These are phyloP conservation scores for Hypomontagnella monticulosa DNA, from an alignment of 495 filamentous ascomycete genomes.

Conservation along the genomic window DNA sequence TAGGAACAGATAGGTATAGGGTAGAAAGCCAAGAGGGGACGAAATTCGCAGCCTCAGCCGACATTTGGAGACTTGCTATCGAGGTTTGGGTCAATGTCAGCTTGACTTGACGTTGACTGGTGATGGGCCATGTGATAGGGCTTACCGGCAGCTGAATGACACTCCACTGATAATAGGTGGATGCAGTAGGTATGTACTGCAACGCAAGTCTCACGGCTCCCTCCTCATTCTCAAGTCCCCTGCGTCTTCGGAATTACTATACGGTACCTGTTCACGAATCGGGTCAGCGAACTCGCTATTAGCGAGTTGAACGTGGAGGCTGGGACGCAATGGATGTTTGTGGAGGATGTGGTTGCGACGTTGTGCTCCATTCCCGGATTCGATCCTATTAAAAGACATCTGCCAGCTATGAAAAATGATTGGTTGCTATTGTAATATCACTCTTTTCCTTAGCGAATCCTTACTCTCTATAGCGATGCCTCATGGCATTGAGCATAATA, in stretches of 20 bases:
- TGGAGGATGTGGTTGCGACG: conserved; percentile 17
- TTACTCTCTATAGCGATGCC: too few species aligned
- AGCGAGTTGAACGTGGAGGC: conserved; percentile 15
- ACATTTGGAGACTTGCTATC: neutral
- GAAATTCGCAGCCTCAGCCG: neutral
- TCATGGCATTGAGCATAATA: too few species aligned
- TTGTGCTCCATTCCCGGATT: neutral
- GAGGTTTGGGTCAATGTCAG: conserved; percentile 6
- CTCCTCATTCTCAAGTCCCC: neutral
- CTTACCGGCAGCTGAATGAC: neutral
- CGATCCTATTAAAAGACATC: neutral
- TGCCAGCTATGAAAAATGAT: conserved; percentile 3
- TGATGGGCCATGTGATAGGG: neutral
- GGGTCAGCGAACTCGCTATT: neutral
- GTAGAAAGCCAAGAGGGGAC: conserved; percentile 2
- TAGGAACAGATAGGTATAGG: conserved; percentile 13
- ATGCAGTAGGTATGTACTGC: neutral
- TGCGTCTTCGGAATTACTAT: neutral
- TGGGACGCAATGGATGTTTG: neutral
- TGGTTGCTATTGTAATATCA: conserved; percentile 4
- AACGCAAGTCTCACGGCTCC: conserved; percentile 1
- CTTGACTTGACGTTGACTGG: neutral
- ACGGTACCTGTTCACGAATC: too few species aligned
- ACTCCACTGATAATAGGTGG: neutral
- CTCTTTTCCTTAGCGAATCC: neutral